A percentile compares a stretch with the other conserved stretches of the same genome.
Conservation (phyloP, 768 basidiomycete species). For the Exidia glandulosa region DNA sequence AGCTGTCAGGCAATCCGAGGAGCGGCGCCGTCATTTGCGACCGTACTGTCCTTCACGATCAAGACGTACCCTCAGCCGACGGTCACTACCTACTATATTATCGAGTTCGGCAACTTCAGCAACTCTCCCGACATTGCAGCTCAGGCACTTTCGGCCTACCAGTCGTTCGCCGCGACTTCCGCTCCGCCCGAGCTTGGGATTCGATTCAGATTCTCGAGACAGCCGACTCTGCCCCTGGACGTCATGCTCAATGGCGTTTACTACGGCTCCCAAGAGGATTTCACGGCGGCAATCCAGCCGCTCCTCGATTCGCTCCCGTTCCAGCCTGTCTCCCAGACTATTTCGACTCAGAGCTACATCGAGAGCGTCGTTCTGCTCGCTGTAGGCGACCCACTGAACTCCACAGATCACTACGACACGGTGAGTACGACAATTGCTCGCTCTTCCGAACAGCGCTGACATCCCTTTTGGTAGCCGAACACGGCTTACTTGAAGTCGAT, state of each 20-base stretch:
- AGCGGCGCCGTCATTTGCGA: not conserved
- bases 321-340: not conserved
- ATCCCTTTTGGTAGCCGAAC: not conserved
- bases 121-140: no score
- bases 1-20: not conserved
- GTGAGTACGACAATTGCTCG: not conserved
- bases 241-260: not conserved
- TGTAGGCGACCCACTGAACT: not conserved
- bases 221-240: not conserved
- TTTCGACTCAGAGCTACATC: not conserved
- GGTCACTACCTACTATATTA: not conserved
- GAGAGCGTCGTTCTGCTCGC: not conserved
- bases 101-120: not conserved
- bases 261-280: not conserved
- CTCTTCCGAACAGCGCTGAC: not conserved
- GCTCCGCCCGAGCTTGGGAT: not conserved
- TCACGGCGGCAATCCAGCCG: not conserved
- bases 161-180: not conserved
- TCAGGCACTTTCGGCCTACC: not conserved
- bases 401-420: not conserved
- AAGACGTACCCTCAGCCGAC: not conserved
- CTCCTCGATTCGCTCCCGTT: not conserved
- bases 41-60: not conserved
- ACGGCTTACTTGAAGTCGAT: not conserved
- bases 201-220: not conserved